Evolutionary conservation across 2,329 filamentous ascomycete species (phyloP).

Genomic region (Fusarium euwallaceae): DNA sequence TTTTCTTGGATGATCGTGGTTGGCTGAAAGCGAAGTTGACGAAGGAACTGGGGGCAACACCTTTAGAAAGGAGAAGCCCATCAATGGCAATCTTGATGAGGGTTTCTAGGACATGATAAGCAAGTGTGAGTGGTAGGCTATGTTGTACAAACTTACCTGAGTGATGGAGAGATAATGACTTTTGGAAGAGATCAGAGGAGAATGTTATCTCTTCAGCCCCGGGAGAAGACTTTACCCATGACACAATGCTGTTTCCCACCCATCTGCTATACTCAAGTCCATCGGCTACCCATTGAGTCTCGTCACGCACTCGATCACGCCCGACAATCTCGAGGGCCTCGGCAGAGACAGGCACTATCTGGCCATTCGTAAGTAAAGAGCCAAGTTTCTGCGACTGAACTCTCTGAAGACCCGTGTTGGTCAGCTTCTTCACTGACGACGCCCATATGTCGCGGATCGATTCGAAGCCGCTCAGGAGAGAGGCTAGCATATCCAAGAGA

Average conservation of each 20-base stretch:
- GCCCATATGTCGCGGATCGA: conserved; percentile 57
- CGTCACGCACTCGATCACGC: conserved; percentile 43
- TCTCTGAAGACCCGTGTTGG: conserved; percentile 46
- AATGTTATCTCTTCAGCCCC: conserved; percentile 56
- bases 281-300: conserved; percentile 71
- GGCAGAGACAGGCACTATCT: conserved; percentile 63
- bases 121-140: not conserved
- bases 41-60: conserved; percentile 43
- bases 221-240: conserved; percentile 54
- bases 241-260: conserved; percentile 75
- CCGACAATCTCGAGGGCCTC: conserved; percentile 68
- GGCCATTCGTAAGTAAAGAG: conserved; percentile 62
- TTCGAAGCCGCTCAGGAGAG: conserved; percentile 55
- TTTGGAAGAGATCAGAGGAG: conserved; percentile 64
- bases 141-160: conserved; percentile 63
- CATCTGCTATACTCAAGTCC: conserved; percentile 76
- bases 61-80: conserved; percentile 53
- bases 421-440: conserved; percentile 44
- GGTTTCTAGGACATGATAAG: conserved; percentile 52
- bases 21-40: conserved; percentile 48
- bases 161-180: conserved; percentile 79
- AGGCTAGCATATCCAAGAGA: conserved; percentile 59
- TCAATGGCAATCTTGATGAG: conserved; percentile 55
- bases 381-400: conserved; percentile 55
- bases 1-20: conserved; percentile 45